Percentiles rank a stretch among this genome's conserved stretches.
Evolutionary conservation across 2,329 filamentous ascomycete species (phyloP).

Genomic region (Penicillium sp.): DNA sequence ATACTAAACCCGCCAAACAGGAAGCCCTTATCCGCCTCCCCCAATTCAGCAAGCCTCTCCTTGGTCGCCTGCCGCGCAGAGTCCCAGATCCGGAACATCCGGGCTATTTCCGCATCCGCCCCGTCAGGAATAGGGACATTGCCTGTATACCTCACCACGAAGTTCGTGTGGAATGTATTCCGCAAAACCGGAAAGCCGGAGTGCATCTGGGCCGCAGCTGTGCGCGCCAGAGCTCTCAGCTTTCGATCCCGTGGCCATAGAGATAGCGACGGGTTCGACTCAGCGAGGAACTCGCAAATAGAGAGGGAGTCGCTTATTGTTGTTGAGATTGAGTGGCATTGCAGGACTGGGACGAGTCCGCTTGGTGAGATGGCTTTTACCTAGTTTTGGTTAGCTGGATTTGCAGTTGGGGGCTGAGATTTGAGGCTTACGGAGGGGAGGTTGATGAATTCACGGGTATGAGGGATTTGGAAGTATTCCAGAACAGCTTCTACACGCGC

Average conservation of each 20-base stretch:
- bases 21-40: slow-evolving; percentile 35
- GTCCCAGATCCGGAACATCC: slow-evolving; percentile 32
- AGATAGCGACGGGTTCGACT: slow-evolving; percentile 28
- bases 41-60: slow-evolving; percentile 23
- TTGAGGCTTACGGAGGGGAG: slow-evolving; percentile 26
- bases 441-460: slow-evolving; percentile 25
- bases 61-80: slow-evolving; percentile 25
- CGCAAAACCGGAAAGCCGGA: slow-evolving; percentile 33
- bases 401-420: not conserved
- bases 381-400: slow-evolving; percentile 9
- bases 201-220: slow-evolving; percentile 37
- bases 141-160: slow-evolving; percentile 32
- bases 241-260: slow-evolving; percentile 36
- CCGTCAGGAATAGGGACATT: slow-evolving; percentile 30
- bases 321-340: slow-evolving; percentile 25
- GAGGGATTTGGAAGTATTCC: slow-evolving; percentile 37
- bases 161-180: slow-evolving; percentile 30
- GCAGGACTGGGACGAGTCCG: slow-evolving; percentile 33
- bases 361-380: slow-evolving; percentile 27
- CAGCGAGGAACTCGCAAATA: slow-evolving; percentile 38
- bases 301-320: slow-evolving; percentile 33
- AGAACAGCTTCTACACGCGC: slow-evolving; percentile 34
- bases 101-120: slow-evolving; percentile 27
- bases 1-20: slow-evolving; percentile 41
- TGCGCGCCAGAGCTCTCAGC: slow-evolving; percentile 35